These are phyloP conservation scores for Vigna mungo DNA, from an alignment of 306 rosid species.

Conservation along the genomic window DNA sequence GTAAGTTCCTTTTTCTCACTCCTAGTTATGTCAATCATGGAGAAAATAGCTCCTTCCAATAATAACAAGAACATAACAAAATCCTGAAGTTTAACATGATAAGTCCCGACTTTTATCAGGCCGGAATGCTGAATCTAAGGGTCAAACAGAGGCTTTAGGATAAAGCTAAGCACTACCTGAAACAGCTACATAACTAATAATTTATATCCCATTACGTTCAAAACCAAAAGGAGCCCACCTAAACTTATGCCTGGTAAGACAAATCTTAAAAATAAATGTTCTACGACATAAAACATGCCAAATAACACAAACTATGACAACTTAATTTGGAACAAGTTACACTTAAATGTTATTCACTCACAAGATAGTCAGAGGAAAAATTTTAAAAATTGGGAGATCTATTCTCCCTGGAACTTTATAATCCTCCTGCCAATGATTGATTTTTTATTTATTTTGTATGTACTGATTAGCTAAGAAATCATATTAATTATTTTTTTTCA, in stretches of 20 bases:
- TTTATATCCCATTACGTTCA: not conserved
- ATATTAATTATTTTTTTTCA: slow-evolving; percentile 7
- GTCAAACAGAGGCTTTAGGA: not conserved
- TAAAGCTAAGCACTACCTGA: not conserved
- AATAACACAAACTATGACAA: not conserved
- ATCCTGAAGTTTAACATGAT: slow-evolving; percentile 1
- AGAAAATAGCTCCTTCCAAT: not conserved
- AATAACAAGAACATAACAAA: too few relatives aligned
- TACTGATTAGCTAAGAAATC: slow-evolving; percentile 13
- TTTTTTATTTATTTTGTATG: not conserved
- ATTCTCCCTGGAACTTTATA: not conserved
- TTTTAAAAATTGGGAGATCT: not conserved
- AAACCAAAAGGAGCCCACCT: slow-evolving; percentile 4
- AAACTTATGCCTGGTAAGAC: not conserved
- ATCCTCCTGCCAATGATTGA: not conserved
- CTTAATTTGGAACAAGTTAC: slow-evolving; percentile 4
- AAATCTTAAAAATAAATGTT: slow-evolving; percentile 16
- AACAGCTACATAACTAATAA: not conserved
- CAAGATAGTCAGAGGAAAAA: slow-evolving; percentile 10
- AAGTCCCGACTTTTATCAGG: not conserved
- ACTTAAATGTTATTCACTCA: slow-evolving; percentile 25
- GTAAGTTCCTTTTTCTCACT: not conserved
- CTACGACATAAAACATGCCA: slow-evolving; percentile 22
- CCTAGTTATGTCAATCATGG: not conserved
- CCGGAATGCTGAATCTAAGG: not conserved